phyloP scores from a whole-genome alignment of 306 rosid genomes.

The Herpetospermum pedunculosum region DNA sequence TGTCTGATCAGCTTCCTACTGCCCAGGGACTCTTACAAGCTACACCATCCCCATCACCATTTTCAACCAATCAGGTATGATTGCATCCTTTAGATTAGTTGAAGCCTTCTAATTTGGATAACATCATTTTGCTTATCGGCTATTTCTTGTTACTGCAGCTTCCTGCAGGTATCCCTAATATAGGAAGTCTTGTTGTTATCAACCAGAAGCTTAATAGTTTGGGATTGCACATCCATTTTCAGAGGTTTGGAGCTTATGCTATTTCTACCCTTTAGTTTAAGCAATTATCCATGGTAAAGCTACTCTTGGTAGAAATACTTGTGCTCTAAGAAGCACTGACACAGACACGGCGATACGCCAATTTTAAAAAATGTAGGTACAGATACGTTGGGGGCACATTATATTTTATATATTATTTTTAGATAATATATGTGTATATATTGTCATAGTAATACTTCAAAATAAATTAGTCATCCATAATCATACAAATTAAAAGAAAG shows the following conservation, averaged over 20 bases:
- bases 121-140: background rate
- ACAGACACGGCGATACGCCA: too few species aligned
- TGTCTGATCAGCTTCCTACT: conserved; percentile 75
- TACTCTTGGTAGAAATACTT: background rate
- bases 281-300: background rate
- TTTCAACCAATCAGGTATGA: conserved; percentile 55
- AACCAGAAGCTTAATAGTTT: conserved; percentile 59
- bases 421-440: too few species aligned
- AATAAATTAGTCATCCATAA: too few species aligned
- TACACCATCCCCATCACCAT: conserved; percentile 52
- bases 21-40: conserved; percentile 77
- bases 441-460: too few species aligned
- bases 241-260: conserved; percentile 48
- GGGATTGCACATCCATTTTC: conserved; percentile 80
- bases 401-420: too few species aligned
- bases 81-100: background rate
- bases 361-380: too few species aligned
- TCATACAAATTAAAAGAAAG: too few species aligned
- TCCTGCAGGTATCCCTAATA: conserved; percentile 66
- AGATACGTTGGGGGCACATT: too few species aligned
- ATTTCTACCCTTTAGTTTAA: background rate
- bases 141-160: conserved; percentile 29
- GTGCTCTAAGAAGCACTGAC: too few species aligned
- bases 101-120: background rate
- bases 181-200: conserved; percentile 73